Conservation (phyloP, 225 moss, liverwort and hornwort genomes). For the Anthoceros angustus region DNA sequence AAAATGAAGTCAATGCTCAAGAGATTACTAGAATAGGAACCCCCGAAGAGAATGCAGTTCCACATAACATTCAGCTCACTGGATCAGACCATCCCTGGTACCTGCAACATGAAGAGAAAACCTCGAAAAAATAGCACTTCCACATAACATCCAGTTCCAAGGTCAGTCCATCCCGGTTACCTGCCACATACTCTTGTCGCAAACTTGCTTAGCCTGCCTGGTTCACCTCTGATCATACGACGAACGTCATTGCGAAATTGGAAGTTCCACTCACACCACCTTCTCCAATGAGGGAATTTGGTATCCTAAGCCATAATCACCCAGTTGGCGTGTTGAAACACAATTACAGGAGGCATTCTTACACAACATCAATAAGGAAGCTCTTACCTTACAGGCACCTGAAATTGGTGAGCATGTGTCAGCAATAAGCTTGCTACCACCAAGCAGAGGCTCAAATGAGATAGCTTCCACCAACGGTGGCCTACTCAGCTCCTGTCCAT, state of each 20-base stretch:
- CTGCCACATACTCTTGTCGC: conserved; percentile 80
- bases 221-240: conserved; percentile 65
- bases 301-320: conserved; percentile 25
- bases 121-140: neutral
- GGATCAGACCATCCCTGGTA: conserved; percentile 5
- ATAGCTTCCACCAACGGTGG: conserved; percentile 80
- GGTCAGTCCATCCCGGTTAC: conserved; percentile 13
- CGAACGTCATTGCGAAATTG: conserved; percentile 54
- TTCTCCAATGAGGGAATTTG: conserved; percentile 76
- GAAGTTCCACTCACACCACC: conserved; percentile 83
- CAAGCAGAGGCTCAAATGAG: conserved; percentile 68
- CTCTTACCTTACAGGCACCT: conserved; percentile 41
- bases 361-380: neutral
- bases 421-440: conserved; percentile 61
- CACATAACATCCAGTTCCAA: neutral
- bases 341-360: neutral
- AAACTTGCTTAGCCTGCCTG: conserved; percentile 53
- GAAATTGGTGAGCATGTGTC: conserved; percentile 52
- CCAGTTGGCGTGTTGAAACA: neutral
- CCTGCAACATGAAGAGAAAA: conserved; percentile 42
- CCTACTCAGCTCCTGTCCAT: conserved; percentile 72
- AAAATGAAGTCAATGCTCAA: neutral
- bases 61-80: neutral
- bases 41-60: neutral
- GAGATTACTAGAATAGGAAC: neutral